A percentile compares a stretch with the other conserved stretches of the same genome.
phyloP scores from a whole-genome alignment of 352 stramenopile species.

The Pythium oligandrum region DNA sequence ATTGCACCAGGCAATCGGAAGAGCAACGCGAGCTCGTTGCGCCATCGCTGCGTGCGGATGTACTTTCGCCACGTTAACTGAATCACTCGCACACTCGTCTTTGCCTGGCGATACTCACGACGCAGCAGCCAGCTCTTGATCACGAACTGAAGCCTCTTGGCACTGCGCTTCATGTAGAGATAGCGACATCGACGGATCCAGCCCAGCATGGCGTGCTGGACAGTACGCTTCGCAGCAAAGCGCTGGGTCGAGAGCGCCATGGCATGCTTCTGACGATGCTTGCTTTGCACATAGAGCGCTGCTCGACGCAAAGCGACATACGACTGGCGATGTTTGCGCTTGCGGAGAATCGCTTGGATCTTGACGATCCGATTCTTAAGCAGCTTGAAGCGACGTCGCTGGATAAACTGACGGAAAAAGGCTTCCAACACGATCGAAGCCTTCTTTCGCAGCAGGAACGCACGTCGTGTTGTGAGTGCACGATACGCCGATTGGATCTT shows the following conservation, averaged over 20 bases:
- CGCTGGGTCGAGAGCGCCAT: slow-evolving; percentile 17
- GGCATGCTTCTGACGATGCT: slow-evolving; percentile 30
- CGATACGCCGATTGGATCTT: slow-evolving; percentile 48
- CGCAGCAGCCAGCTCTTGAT: slow-evolving; percentile 52
- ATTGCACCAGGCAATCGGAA: slow-evolving; percentile 25
- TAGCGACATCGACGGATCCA: slow-evolving; percentile 43
- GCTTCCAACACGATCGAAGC: slow-evolving; percentile 61
- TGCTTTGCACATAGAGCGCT: slow-evolving; percentile 42
- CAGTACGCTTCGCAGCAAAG: slow-evolving; percentile 20
- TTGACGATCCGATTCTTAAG: slow-evolving; percentile 68
- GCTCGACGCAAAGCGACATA: slow-evolving; percentile 23
- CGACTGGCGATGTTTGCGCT: slow-evolving; percentile 29
- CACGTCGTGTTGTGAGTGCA: slow-evolving; percentile 28
- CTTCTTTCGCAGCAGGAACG: slow-evolving; percentile 39
- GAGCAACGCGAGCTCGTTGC: slow-evolving; percentile 38
- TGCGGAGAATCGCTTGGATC: slow-evolving; percentile 51
- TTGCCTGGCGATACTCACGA: slow-evolving; percentile 32
- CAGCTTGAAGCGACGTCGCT: slow-evolving; percentile 51
- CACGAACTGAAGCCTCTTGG: slow-evolving; percentile 35
- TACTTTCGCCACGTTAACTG: slow-evolving; percentile 41
- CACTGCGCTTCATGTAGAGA: slow-evolving; percentile 27
- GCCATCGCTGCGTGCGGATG: slow-evolving; percentile 32
- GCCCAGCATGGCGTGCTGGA: slow-evolving; percentile 51
- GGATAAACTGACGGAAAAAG: slow-evolving; percentile 65
- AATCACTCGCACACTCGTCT: slow-evolving; percentile 24